Conservation (phyloP, 148 eudicot species). For the Cornus controversa region DNA sequence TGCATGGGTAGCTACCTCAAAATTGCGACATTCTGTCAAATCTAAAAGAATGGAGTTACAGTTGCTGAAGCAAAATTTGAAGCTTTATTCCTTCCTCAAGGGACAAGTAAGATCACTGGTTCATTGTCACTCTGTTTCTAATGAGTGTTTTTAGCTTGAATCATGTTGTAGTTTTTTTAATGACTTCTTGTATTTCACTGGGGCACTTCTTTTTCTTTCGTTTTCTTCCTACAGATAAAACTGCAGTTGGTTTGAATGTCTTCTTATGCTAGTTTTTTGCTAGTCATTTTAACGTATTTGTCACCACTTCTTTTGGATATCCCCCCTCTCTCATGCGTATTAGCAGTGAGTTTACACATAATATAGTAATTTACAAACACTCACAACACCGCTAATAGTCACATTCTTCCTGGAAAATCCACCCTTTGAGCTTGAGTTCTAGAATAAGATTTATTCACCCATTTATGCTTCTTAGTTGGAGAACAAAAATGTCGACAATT, state of each 20-base stretch:
- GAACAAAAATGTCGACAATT: not conserved
- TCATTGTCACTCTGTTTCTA: not conserved
- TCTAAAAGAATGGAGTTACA: conserved; percentile 61
- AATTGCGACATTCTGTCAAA: conserved; percentile 48
- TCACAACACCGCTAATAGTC: too few species aligned
- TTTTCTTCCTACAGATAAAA: not conserved
- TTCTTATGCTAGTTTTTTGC: not conserved
- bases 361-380: too few species aligned
- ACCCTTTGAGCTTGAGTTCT: not conserved
- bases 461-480: too few species aligned
- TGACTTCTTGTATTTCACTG: not conserved
- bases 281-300: not conserved
- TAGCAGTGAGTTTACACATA: too few species aligned
- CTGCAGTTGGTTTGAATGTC: not conserved
- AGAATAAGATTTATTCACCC: too few species aligned
- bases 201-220: not conserved
- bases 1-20: conserved; percentile 61
- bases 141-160: not conserved
- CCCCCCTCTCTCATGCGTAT: too few species aligned
- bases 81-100: conserved; percentile 56
- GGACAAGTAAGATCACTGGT: conserved; percentile 50
- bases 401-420: too few species aligned
- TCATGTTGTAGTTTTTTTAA: not conserved
- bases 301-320: too few species aligned
- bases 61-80: conserved; percentile 55